Evolutionary conservation across 108 stramenopile genomes (phyloP), one percentile per base, ranked within the genome.

Genomic region (Skeletonema menzelii): DNA sequence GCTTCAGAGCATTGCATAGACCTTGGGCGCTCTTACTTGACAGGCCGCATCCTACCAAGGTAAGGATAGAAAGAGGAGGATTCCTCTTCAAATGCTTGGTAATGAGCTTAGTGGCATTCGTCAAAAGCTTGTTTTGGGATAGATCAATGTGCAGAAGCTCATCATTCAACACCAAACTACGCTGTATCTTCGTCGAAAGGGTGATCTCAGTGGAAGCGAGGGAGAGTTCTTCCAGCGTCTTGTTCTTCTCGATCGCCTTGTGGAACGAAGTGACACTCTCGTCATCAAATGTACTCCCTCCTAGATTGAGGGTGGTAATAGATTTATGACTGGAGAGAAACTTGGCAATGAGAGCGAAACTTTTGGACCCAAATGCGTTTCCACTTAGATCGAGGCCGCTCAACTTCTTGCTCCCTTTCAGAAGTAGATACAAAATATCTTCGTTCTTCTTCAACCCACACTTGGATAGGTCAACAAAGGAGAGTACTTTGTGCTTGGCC

Each of bases 31-130:
- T 22, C 49, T 22, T 53, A n/a, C 8, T 53, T 53, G 49, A 22
- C 22, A 53, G 5, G 22, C 49, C 8, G 24, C 49, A 53, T 22
- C 49, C 49, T 2, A 1, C 22, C 49, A 53, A 53, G 22, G 5
- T 53, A 7, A 53, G 49, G 20, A 53, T 53, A 10, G 49, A 53
- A 53, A 53, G 49, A 53, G 49, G 49, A 53, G 49, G 49, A 53
- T 53, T 53, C 8, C 8, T 6, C 24, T 53, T 53, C 49, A 53
- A 1, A 8, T 53, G 49, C 22, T 53, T 53, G 49, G n/a, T 22
- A 4, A 53, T 53, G 22, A 7, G 22, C 22, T 53, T 53, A 1
- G 19, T 7, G 4, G 7, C 49, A 53, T 53, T 10, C 22, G 22
- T 22, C 22, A 2, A 6, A 5, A 53, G 49, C 22, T 2, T 53